Evolutionary conservation across 2,329 filamentous ascomycete genomes (phyloP), one percentile per base, ranked within the genome.

Genomic region (Pestalotiopsis sp.): DNA sequence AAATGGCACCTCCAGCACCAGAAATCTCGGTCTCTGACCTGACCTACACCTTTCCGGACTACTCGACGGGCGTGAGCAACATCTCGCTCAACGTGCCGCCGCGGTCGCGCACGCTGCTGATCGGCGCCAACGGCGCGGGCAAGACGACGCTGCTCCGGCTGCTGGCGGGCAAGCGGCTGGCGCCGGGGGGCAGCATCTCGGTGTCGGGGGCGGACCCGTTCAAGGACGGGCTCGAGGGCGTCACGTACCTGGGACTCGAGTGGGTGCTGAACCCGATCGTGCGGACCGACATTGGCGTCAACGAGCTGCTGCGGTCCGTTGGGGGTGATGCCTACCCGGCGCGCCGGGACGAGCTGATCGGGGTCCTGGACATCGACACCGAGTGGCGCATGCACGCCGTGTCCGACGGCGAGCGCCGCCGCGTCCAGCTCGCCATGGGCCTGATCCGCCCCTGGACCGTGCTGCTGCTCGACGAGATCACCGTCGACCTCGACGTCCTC

Each of bases 251-350:
- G 7, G 96, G 96, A 0, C 89, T 98, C 0, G 96, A 99, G 84
- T 99, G 96, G 96, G 96, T 98, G 3, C 88, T 99, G 10, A 98
- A 98, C 83, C 93, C 93, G 62, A 97, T 98, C 75, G 96, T 98
- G 61, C 92, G 95, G 64, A 97, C 92, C 38, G 96, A 99, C 80
- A 97, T 99, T 73, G 94, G 93, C 68, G 95, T 99, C 3, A 88
- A 87, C 3, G 94, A 97, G 72, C 88, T 99, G 5, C 89, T 99
- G 30, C 83, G 89, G 62, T 94, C 90, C 2, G 93, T 99, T 0
- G 96, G 96, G 69, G 96, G 96, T 13, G 88, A 97, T 78, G 88
- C 89, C 73, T 99, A 92, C 80, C 88, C 92, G 0, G 90, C 87
- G 20, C 91, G 96, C 0, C 87, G 94, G 30, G 94, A 98, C 78